Percentiles rank a stretch among this genome's conserved stretches.
phyloP scores from a whole-genome alignment of 2,329 filamentous ascomycete species.

The Pseudogymnoascus sp. region DNA sequence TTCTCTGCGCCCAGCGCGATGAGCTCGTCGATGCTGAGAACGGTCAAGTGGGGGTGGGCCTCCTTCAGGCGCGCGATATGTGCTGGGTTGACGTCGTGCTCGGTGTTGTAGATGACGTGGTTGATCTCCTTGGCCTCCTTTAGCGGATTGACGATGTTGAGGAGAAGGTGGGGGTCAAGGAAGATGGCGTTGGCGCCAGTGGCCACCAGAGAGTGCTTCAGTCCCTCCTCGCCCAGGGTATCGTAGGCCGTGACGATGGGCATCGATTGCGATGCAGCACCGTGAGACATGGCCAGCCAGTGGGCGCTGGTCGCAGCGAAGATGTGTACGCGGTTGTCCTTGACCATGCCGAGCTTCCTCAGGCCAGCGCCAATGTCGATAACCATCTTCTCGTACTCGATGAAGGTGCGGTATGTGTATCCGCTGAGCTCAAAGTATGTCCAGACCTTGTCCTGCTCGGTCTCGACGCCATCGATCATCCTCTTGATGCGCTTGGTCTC shows the following conservation, averaged over 20 bases:
- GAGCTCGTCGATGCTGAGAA: conserved; percentile 48
- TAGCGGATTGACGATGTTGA: conserved; percentile 51
- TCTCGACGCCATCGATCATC: conserved; percentile 72
- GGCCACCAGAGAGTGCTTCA: conserved; percentile 78
- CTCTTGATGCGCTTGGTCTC: conserved; percentile 64
- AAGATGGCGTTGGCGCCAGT: conserved; percentile 78
- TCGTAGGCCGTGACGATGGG: conserved; percentile 93
- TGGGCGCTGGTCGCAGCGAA: conserved; percentile 54
- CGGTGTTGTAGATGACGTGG: conserved; percentile 48
- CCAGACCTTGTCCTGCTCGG: conserved; percentile 81
- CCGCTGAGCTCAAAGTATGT: conserved; percentile 77
- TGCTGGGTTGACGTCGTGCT: conserved; percentile 43
- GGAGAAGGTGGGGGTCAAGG: conserved; percentile 70
- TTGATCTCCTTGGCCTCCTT: conserved; percentile 48
- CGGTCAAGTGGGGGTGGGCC: conserved; percentile 47
- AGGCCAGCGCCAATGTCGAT: conserved; percentile 64
- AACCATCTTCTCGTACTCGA: conserved; percentile 67
- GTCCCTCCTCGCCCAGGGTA: conserved; percentile 75
- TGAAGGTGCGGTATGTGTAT: conserved; percentile 72
- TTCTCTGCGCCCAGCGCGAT: conserved; percentile 48
- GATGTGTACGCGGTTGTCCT: conserved; percentile 67
- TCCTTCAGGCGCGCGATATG: conserved; percentile 46
- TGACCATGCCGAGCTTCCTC: conserved; percentile 64
- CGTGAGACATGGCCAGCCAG: conserved; percentile 48
- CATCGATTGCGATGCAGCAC: conserved; percentile 70